phyloP scores from a whole-genome alignment of 2,329 filamentous ascomycete species.

The Colletotrichum incanum region DNA sequence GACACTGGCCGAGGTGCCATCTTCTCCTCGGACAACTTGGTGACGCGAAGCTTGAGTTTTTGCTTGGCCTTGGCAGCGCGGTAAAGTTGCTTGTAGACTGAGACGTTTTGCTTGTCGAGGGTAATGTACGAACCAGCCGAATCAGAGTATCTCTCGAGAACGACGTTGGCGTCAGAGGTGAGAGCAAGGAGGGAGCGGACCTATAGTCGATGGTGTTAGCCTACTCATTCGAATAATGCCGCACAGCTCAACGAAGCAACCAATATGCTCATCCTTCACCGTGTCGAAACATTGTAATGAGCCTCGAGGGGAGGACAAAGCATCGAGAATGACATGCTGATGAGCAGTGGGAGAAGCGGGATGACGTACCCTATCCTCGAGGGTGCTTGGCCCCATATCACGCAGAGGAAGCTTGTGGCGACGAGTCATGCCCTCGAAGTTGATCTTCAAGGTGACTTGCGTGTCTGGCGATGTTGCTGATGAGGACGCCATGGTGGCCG shows the following conservation, averaged over 20 bases:
- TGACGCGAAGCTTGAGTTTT: slow-evolving; percentile 91
- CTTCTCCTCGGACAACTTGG: slow-evolving; percentile 54
- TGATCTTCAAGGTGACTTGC: slow-evolving; percentile 84
- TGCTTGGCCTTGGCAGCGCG: slow-evolving; percentile 98
- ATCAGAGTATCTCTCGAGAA: slow-evolving; percentile 96
- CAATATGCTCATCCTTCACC: background rate
- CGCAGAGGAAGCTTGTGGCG: slow-evolving; percentile 92
- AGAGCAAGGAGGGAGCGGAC: slow-evolving; percentile 80
- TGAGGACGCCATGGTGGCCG: slow-evolving; percentile 32
- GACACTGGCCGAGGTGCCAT: slow-evolving; percentile 60
- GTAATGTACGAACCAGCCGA: slow-evolving; percentile 86
- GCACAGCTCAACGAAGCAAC: background rate
- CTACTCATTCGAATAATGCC: background rate
- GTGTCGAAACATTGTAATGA: background rate
- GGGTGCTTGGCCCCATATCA: slow-evolving; percentile 81
- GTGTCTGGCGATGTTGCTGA: slow-evolving; percentile 42
- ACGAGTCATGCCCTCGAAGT: slow-evolving; percentile 81
- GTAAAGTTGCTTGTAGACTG: slow-evolving; percentile 97
- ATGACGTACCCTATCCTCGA: slow-evolving; percentile 87
- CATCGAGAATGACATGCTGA: background rate
- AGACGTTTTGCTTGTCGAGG: slow-evolving; percentile 82
- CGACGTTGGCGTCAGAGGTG: slow-evolving; percentile 71
- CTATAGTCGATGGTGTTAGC: slow-evolving; percentile 59
- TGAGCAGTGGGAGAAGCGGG: slow-evolving; percentile 15
- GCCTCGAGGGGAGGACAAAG: background rate